A percentile compares a stretch with the other conserved stretches of the same genome.
Evolutionary conservation across 345 rosid species (phyloP).

Genomic region (Salix brachista): DNA sequence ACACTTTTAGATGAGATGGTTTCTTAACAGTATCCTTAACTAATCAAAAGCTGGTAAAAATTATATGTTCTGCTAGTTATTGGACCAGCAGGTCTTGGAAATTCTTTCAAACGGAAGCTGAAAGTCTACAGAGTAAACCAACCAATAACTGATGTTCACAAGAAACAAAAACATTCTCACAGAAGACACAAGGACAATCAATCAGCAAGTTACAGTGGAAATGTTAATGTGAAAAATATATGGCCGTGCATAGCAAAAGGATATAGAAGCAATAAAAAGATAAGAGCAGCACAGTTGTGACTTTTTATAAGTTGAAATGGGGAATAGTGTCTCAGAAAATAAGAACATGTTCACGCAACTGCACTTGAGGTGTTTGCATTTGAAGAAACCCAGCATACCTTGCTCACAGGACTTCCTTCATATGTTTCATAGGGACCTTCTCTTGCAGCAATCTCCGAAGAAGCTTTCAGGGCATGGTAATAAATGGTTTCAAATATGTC

Average conservation of each 20-base stretch:
- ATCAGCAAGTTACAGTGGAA: background rate
- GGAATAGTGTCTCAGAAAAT: background rate
- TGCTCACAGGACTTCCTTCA: slow-evolving; percentile 84
- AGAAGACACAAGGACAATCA: background rate
- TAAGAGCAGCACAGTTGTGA: background rate
- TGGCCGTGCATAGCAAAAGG: background rate
- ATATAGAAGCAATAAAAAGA: background rate
- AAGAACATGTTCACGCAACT: background rate
- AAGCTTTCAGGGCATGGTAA: slow-evolving; percentile 74
- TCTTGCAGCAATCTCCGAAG: slow-evolving; percentile 58
- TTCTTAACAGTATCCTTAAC: background rate
- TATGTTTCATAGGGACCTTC: slow-evolving; percentile 84
- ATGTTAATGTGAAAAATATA: background rate
- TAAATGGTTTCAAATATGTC: slow-evolving; percentile 94
- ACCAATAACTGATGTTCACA: background rate
- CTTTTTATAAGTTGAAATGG: background rate
- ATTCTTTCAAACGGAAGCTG: background rate
- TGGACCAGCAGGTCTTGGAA: background rate
- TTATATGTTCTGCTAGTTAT: background rate
- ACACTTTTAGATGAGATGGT: no score
- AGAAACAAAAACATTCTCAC: background rate
- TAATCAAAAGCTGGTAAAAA: slow-evolving; percentile 9
- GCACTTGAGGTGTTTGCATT: background rate
- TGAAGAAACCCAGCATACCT: slow-evolving; percentile 42
- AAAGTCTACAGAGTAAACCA: background rate